phyloP scores from a whole-genome alignment of 768 basidiomycete genomes.

The Candolleomyces eurysporus region DNA sequence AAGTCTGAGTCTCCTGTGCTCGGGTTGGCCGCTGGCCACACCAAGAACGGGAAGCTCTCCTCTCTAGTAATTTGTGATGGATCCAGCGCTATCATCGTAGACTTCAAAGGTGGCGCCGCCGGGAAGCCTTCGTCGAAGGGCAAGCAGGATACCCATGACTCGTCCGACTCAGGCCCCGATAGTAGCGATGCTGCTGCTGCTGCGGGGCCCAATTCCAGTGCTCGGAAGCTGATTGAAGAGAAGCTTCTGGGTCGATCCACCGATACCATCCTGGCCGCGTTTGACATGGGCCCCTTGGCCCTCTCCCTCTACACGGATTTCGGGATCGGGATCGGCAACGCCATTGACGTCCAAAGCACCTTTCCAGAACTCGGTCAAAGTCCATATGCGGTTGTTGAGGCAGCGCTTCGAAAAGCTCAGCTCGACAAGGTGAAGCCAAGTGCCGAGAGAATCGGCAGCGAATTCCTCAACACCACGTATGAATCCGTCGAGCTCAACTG shows the following conservation, averaged over 20 bases:
- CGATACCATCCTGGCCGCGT: conserved; percentile 45
- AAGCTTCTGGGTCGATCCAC: conserved; percentile 42
- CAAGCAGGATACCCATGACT: conserved; percentile 11
- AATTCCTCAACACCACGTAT: conserved; percentile 37
- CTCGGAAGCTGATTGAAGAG: conserved; percentile 36
- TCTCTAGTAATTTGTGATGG: conserved; percentile 46
- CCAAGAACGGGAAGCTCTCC: conserved; percentile 36
- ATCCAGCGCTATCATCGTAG: conserved; percentile 32
- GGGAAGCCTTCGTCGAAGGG: conserved; percentile 13
- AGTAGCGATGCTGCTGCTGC: not conserved
- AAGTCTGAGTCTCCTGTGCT: conserved; percentile 31
- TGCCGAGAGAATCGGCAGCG: not conserved
- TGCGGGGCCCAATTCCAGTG: conserved; percentile 19
- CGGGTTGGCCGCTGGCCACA: conserved; percentile 53
- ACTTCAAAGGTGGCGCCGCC: conserved; percentile 21
- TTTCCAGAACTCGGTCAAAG: conserved; percentile 29
- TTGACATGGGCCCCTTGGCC: conserved; percentile 51
- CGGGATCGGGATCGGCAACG: conserved; percentile 42
- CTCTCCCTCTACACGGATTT: conserved; percentile 46
- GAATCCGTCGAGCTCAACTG: conserved; percentile 28
- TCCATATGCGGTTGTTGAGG: not conserved
- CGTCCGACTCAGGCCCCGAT: conserved; percentile 16
- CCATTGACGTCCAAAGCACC: conserved; percentile 58
- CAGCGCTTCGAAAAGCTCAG: not conserved
- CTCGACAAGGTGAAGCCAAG: not conserved